Conservation (phyloP, 441 rosid genomes). For the Dalechampia spathulata region DNA sequence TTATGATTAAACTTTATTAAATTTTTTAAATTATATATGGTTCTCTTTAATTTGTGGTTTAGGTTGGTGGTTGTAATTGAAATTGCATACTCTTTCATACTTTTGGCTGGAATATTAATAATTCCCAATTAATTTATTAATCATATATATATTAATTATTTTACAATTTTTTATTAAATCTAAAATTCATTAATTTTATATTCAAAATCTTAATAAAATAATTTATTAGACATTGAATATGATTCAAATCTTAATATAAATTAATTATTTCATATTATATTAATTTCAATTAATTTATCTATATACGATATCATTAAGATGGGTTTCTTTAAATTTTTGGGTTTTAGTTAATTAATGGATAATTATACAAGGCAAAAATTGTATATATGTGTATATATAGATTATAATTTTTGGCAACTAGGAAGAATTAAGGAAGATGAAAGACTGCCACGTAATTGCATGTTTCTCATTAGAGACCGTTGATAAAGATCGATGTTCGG, state of each 20-base stretch:
- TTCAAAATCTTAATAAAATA: no score
- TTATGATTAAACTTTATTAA: not conserved
- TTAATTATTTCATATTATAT: no score
- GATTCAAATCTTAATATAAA: no score
- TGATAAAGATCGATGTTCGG: constrained; percentile 8
- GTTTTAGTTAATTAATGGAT: not conserved
- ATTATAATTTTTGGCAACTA: not conserved
- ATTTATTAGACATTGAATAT: no score
- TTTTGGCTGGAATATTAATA: not conserved
- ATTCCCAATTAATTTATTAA: no score
- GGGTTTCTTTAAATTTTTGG: not conserved
- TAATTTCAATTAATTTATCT: no score
- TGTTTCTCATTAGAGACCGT: not conserved
- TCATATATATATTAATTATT: no score
- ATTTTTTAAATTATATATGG: not conserved
- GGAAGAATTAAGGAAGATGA: not conserved
- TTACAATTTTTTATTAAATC: no score
- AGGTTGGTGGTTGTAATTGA: not conserved
- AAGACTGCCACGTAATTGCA: not conserved
- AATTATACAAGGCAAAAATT: not conserved
- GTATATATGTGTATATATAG: not conserved
- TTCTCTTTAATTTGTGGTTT: not conserved
- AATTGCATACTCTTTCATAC: not conserved
- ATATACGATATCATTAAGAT: no score
- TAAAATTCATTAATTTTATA: no score